These are phyloP conservation scores for Fusarium falciforme DNA, from an alignment of 2,329 filamentous ascomycete species.

Conservation along the genomic window DNA sequence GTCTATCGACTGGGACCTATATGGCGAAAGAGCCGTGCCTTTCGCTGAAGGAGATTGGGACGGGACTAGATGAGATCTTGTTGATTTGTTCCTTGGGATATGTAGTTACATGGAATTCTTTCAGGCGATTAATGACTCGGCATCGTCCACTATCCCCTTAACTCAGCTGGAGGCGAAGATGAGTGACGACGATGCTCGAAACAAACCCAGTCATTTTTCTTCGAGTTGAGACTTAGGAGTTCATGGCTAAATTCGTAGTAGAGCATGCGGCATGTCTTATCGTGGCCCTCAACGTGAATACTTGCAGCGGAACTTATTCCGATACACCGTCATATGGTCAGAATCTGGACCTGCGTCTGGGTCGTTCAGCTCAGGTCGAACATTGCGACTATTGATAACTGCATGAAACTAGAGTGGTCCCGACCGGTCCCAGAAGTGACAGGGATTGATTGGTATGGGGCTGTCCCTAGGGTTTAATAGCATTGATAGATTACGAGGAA, in stretches of 20 bases:
- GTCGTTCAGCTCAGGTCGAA: not conserved
- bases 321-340: not conserved
- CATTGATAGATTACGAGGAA: too few relatives aligned
- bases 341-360: not conserved
- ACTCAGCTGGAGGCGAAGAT: not conserved
- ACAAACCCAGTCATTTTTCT: not conserved
- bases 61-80: not conserved
- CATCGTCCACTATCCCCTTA: not conserved
- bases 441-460: too few relatives aligned
- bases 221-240: not conserved
- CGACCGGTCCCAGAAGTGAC: not conserved
- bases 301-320: not conserved
- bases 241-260: not conserved
- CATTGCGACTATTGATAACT: not conserved
- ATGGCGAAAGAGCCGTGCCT: not conserved
- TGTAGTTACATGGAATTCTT: not conserved
- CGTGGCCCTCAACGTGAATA: not conserved
- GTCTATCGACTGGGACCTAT: not conserved
- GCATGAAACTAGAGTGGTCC: not conserved
- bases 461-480: too few relatives aligned
- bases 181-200: not conserved
- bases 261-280: not conserved
- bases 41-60: not conserved
- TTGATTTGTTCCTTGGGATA: not conserved
- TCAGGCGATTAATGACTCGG: not conserved